phyloP scores from a whole-genome alignment of 116 monocot genomes.

The Phalaenopsis hybrid region DNA sequence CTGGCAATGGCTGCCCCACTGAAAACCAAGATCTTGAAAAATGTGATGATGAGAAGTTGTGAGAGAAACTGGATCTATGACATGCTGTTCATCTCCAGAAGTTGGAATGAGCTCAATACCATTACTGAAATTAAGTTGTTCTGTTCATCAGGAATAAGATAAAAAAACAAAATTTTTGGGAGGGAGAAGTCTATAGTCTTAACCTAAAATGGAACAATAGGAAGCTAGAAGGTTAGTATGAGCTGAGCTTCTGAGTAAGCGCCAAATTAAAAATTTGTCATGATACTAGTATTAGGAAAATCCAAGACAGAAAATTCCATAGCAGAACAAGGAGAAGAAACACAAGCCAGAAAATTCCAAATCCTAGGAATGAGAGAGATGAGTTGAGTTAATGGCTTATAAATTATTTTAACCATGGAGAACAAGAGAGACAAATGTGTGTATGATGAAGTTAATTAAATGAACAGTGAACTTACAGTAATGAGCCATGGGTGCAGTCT shows the following conservation, averaged over 20 bases:
- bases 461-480: constrained; percentile 26
- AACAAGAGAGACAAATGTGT: not conserved
- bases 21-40: constrained; percentile 57
- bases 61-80: not conserved
- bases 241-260: not conserved
- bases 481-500: constrained; percentile 29
- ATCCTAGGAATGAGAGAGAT: constrained; percentile 41
- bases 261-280: constrained; percentile 8
- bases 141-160: not conserved
- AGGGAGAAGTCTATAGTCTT: too few species aligned
- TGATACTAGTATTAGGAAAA: constrained; percentile 19
- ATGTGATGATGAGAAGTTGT: constrained; percentile 13
- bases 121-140: not conserved
- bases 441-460: constrained; percentile 1
- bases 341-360: constrained; percentile 46
- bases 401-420: not conserved
- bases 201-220: constrained; percentile 6
- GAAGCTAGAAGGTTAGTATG: not conserved
- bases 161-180: too few species aligned
- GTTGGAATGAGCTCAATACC: constrained; percentile 7
- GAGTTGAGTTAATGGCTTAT: not conserved
- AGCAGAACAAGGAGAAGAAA: constrained; percentile 11
- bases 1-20: constrained; percentile 13
- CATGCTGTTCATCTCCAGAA: constrained; percentile 11
- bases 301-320: constrained; percentile 8